Conservation (phyloP, 768 basidiomycete genomes). For the Auriscalpium orientale region DNA sequence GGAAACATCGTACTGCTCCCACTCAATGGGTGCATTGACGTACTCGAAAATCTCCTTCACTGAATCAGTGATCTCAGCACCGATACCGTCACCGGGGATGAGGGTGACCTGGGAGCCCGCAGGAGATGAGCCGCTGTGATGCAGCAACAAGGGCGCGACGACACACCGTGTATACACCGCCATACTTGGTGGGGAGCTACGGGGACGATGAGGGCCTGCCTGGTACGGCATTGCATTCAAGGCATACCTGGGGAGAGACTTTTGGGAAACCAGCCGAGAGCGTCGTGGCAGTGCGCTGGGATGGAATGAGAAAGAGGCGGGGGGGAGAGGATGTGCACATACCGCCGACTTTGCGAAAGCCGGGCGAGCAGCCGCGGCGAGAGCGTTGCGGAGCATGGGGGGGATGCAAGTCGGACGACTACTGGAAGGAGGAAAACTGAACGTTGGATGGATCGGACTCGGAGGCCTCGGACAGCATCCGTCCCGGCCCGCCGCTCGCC, state of each 20-base stretch:
- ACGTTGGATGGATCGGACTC: not conserved
- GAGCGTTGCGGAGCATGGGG: constrained; percentile 61
- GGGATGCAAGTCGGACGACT: constrained; percentile 21
- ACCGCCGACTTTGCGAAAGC: constrained; percentile 41
- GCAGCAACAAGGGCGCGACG: constrained; percentile 7
- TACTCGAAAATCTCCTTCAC: constrained; percentile 99
- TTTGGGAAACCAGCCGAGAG: constrained; percentile 74
- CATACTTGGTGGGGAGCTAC: constrained; percentile 85
- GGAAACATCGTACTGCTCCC: constrained; percentile 97
- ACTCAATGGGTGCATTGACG: constrained; percentile 97
- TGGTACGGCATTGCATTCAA: constrained; percentile 1
- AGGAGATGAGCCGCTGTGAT: constrained; percentile 14
- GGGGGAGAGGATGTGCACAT: constrained; percentile 20
- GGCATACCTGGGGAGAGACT: constrained; percentile 59
- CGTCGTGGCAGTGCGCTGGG: constrained; percentile 65
- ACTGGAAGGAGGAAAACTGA: constrained; percentile 25
- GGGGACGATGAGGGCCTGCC: constrained; percentile 7
- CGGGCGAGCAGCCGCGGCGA: constrained; percentile 51
- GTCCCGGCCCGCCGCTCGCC: not conserved
- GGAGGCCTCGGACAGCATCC: not conserved
- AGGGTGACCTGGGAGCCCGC: constrained; percentile 68
- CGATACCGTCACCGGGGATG: constrained; percentile 97
- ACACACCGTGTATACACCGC: constrained; percentile 83
- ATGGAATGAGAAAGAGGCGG: constrained; percentile 12
- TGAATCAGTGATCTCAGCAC: constrained; percentile 93